Conservation (phyloP, 306 rosid genomes). For the Alnus rubra region DNA sequence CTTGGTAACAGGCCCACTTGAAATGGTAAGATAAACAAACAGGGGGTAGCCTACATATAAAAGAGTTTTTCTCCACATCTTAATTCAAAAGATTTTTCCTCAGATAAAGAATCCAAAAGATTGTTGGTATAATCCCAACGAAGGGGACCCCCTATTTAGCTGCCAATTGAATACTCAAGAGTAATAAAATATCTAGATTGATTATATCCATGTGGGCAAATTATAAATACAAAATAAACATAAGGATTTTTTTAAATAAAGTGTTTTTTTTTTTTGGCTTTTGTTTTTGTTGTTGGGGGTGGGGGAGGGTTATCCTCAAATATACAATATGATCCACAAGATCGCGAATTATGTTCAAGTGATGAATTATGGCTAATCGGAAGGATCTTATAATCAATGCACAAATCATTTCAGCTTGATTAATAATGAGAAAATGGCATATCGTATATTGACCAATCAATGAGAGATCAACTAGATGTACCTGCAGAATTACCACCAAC, state of each 20-base stretch:
- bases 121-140: not conserved
- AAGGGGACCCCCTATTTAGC: not conserved
- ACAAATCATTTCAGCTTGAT: not conserved
- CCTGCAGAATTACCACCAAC: conserved; percentile 13
- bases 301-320: no score
- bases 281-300: no score
- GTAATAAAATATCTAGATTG: not conserved
- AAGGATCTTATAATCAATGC: not conserved
- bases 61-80: not conserved
- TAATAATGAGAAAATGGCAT: not conserved
- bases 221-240: not conserved
- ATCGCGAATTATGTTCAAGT: no score
- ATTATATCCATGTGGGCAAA: not conserved
- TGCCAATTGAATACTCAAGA: conserved; percentile 4
- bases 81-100: not conserved
- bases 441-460: not conserved
- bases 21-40: not conserved
- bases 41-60: not conserved
- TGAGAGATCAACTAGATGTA: not conserved
- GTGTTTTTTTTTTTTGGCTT: no score
- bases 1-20: not conserved
- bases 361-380: no score
- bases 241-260: not conserved
- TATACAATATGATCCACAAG: not conserved
- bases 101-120: not conserved